These are phyloP conservation scores for Panaeolus cyanescens DNA, from an alignment of 768 basidiomycete genomes.

Conservation along the genomic window DNA sequence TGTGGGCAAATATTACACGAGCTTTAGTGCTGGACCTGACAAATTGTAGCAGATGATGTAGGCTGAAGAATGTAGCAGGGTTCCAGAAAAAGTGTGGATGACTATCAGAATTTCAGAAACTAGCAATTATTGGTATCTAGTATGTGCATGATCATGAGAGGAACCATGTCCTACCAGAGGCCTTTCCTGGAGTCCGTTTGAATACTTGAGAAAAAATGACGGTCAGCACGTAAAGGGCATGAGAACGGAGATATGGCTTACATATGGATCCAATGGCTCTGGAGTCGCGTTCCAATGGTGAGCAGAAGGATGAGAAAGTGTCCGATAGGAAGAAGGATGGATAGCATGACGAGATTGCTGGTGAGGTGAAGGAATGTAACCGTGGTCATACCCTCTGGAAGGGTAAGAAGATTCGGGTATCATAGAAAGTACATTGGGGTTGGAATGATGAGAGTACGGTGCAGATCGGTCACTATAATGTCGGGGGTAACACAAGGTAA, in stretches of 20 bases:
- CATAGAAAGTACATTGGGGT: constrained; percentile 49
- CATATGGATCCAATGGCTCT: constrained; percentile 66
- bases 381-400: constrained; percentile 50
- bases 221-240: constrained; percentile 3
- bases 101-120: constrained; percentile 9
- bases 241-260: constrained; percentile 34
- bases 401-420: constrained; percentile 61
- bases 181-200: constrained; percentile 29
- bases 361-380: constrained; percentile 34
- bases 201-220: constrained; percentile 16
- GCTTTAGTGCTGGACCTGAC: neutral
- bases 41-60: neutral
- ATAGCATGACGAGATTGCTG: neutral
- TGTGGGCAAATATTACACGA: constrained; percentile 1
- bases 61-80: neutral
- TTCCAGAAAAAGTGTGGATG: constrained; percentile 8
- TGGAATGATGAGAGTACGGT: constrained; percentile 45
- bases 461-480: constrained; percentile 39
- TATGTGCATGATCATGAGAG: constrained; percentile 38
- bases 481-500: constrained; percentile 12
- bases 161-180: constrained; percentile 39
- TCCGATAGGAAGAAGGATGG: constrained; percentile 37
- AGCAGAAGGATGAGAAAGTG: constrained; percentile 49
- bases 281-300: constrained; percentile 59
- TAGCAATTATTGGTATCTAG: constrained; percentile 41